Base-by-base conservation (phyloP, 371 early-diverging fungal species). In the Apophysomyces ossiformis region DNA sequence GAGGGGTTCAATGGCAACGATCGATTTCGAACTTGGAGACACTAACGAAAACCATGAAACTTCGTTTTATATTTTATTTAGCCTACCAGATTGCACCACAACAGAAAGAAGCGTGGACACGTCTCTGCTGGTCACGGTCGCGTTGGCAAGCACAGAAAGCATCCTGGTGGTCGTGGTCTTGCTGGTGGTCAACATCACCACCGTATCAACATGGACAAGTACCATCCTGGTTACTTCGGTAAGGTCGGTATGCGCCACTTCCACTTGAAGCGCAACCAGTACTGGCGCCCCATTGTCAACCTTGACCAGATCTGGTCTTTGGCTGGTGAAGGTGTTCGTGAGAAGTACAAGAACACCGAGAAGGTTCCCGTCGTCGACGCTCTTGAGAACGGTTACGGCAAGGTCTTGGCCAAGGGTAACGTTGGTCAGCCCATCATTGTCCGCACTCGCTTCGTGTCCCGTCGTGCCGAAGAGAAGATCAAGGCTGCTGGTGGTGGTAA, bases 211-310 rank as follows among this genome's bases (percentile, higher is more conserved):
- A 96, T 99, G 93, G 97, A 98, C 87, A 98, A 94, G 93, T 99
- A 95, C 94, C 99, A 99, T 89, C 99, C 99, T 74, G 99, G 99
- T 85, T 98, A 97, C 95, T 99, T 98, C 80, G 99, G 99, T 87
- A 99, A 99, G 89, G 97, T 98, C 85, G 99, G 99, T 93, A 97
- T 97, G 98, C 95, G 99, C 71, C 89, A 95, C 85, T 98, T 95
- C 94, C 98, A 98, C 93, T 86, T 90, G 90, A 98, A 96, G 89
- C 86, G 89, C 77, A 96, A 99, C 89, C 77, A 90, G 77, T 84
- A 87, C 88, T 92, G 92, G 91, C 81, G 92, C 75, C 95, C 95
- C 64, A 83, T 87, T 77, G 86, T 99, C 87, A 96, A 97, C 89
- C 82, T 96, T 65, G 95, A 97, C 87, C 95, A 92, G 78, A 78